Base-by-base conservation (phyloP, 345 rosid genomes). In the Salix purpurea region DNA sequence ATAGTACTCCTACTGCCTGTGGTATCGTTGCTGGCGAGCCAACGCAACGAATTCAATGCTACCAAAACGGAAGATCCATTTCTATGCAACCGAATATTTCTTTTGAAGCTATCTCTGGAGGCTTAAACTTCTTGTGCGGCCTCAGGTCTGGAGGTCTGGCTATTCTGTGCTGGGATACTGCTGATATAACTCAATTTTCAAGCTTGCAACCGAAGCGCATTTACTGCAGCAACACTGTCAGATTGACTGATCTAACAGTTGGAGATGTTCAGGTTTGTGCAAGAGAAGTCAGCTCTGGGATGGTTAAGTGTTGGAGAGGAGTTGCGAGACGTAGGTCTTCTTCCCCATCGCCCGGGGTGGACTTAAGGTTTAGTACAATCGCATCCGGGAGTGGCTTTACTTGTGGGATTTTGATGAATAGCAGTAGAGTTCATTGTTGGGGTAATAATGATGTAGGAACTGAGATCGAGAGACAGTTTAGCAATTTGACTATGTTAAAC, bases 201-300 rank as follows among this genome's bases (percentile, higher is more conserved):
- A 73, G 73, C 40, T 86, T 85, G 24, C 54, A 37, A 39, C 84
- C 86, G 0, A 85, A 58, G 71, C 80, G 90, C 26, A 83, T 89
- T 46, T 86, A 83, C 74, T 74, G 68, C 80, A 85, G 78, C 69
- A 24, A 67, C 16, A 70, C 71, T 1, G 75, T 72, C 26, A 62
- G 40, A 21, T 79, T 90, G 75, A 80, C 85, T 7, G 87, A 81
- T 80, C 70, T 89, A 24, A 48, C 86, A 1, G 92, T 90, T 10
- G 91, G 91, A 8, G 87, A 77, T 70, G 81, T 84, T 69, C 91
- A 89, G 52, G 91, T 87, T 37, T 89, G 92, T 58, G 90, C 90
- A 10, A 81, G 79, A 75, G 90, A 85, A 71, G 83, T 84, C 76
- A 67, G 50, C 66, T 80, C 87, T 37, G 87, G 87, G 2, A 36